Evolutionary conservation across 352 stramenopile genomes (phyloP).

Genomic region (Phytophthora pistaciae): DNA sequence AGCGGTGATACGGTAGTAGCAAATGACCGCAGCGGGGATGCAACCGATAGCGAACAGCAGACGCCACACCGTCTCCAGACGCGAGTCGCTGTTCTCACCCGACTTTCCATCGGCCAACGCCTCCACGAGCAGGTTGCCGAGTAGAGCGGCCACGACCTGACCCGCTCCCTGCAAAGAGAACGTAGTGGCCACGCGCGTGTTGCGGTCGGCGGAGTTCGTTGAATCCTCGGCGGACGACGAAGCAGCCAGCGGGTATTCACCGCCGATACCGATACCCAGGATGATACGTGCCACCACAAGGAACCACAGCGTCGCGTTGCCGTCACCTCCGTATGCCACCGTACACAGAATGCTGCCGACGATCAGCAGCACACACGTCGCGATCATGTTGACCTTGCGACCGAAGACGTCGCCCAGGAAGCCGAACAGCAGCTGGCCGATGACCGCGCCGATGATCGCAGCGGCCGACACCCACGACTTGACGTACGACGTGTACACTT

Average conservation of each 20-base stretch:
- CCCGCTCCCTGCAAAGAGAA: slow-evolving; percentile 75
- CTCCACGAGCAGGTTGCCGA: slow-evolving; percentile 65
- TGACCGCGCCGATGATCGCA: slow-evolving; percentile 55
- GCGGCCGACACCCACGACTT: slow-evolving; percentile 60
- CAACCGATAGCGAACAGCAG: slow-evolving; percentile 60
- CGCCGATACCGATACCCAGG: slow-evolving; percentile 53
- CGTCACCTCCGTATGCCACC: slow-evolving; percentile 36
- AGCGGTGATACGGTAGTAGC: slow-evolving; percentile 59
- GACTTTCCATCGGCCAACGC: slow-evolving; percentile 43
- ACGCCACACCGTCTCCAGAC: slow-evolving; percentile 70
- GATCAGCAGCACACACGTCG: slow-evolving; percentile 53
- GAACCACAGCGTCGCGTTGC: slow-evolving; percentile 46
- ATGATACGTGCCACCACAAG: slow-evolving; percentile 47
- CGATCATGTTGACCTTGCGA: slow-evolving; percentile 68
- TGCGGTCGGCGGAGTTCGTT: slow-evolving; percentile 50
- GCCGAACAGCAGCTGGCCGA: slow-evolving; percentile 62
- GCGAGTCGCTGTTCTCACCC: slow-evolving; percentile 40
- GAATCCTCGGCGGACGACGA: slow-evolving; percentile 59
- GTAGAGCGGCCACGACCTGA: slow-evolving; percentile 52
- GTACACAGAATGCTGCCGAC: slow-evolving; percentile 54
- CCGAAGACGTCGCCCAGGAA: slow-evolving; percentile 63
- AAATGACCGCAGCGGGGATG: slow-evolving; percentile 53
- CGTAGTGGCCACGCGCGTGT: slow-evolving; percentile 55
- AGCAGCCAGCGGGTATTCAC: slow-evolving; percentile 50
- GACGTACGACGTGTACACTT: slow-evolving; percentile 59